Base-by-base conservation (phyloP, 768 basidiomycete species). In the Phallus indusiatus region DNA sequence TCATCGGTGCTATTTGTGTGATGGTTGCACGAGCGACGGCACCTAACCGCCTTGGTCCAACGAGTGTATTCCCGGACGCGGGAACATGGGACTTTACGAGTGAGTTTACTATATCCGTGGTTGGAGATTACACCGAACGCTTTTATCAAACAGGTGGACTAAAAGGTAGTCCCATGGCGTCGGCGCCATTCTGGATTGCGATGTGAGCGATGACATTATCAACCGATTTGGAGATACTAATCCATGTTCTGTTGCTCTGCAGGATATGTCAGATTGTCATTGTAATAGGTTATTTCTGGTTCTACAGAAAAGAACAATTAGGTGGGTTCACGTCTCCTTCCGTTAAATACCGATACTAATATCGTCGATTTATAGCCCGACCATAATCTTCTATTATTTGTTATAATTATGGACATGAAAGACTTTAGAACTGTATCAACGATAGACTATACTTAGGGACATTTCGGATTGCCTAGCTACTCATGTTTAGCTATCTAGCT, bases 251-350 rank as follows among this genome's bases (percentile, higher is more conserved):
- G 28, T 12, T 28, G 17, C 37, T n/a, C n/a, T 14, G 14, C 33
- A 54, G 48, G 57, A 65, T 83, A 7, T 88, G 83, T 69, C 90
- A 92, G 69, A 67, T 95, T 56, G 71, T 93, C 64, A 92, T 95
- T 67, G 90, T 94, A 60, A 72, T 85, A 61, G 93, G 93, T 20
- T 95, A 95, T 75, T 93, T 94, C 77, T 90, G 90, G 90, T 94
- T 95, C 82, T 95, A 94, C 73, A 84, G 93, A 71, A 93, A 91
- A 74, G 93, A 95, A 73, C 93, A 95, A 70, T 81, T 95, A 61
- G 72, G 88, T 88, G 69, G 55, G 87, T 77, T 12, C 46, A 55
- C 3, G 1, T 28, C 34, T 11, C 28, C 12, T 17, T 28, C 28
- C 2, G 10, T 34, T 69, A 70, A 70, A 49, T 69, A 68, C 34